A percentile compares a stretch with the other conserved stretches of the same genome.
phyloP scores from a whole-genome alignment of 2,329 filamentous ascomycete species.

The Botrytis hyacinthi region DNA sequence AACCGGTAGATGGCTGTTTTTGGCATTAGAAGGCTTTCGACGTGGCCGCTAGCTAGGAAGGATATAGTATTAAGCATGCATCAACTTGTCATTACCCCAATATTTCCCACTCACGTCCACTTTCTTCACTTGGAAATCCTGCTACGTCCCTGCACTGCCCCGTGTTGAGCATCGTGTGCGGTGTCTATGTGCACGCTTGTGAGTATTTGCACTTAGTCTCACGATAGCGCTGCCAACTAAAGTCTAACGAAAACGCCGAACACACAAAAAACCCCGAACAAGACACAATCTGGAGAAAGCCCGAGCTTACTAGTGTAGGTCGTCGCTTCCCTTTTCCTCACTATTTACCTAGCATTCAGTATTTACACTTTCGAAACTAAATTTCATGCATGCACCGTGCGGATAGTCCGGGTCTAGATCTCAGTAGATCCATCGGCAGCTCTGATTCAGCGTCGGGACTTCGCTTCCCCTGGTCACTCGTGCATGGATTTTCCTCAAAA shows the following conservation, averaged over 20 bases:
- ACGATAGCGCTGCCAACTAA: not conserved
- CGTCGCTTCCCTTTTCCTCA: not conserved
- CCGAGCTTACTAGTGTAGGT: not conserved
- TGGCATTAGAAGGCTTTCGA: not conserved
- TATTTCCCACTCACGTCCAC: not conserved
- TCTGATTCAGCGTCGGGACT: not conserved
- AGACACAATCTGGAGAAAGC: not conserved
- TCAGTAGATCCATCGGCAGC: not conserved
- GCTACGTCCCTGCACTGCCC: not conserved
- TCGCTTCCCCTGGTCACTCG: not conserved
- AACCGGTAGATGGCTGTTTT: constrained; percentile 9
- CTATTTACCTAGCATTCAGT: too few relatives aligned
- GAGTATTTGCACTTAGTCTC: not conserved
- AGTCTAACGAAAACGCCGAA: not conserved
- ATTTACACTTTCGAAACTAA: not conserved
- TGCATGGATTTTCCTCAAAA: not conserved
- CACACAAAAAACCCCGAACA: too few relatives aligned
- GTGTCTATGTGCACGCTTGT: not conserved
- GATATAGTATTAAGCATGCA: not conserved
- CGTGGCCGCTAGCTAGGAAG: not conserved
- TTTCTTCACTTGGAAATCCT: not conserved
- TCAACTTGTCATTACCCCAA: not conserved
- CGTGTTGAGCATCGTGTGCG: not conserved
- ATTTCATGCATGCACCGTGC: not conserved
- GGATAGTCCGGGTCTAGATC: not conserved